Conservation (phyloP, 2,329 filamentous ascomycete genomes). For the Fusarium tricinctum region DNA sequence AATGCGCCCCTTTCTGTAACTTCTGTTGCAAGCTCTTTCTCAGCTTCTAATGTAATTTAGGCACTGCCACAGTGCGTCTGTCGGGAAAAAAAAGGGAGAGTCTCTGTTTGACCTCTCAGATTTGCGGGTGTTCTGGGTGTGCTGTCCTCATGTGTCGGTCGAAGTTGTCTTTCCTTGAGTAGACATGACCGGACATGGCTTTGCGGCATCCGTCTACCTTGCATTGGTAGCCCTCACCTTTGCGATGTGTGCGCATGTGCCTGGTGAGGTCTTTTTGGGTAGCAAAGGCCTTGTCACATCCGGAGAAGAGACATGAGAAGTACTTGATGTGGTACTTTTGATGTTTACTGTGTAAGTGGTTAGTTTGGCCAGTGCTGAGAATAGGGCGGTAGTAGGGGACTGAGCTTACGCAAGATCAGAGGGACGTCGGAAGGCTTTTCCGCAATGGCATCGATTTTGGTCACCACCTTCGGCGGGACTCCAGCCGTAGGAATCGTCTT, state of each 20-base stretch:
- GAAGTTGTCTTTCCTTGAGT: conserved; percentile 50
- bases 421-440: conserved; percentile 47
- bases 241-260: conserved; percentile 47
- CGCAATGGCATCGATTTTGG: conserved; percentile 43
- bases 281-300: conserved; percentile 48
- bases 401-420: conserved; percentile 48
- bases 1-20: conserved; percentile 11
- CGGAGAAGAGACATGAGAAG: conserved; percentile 47
- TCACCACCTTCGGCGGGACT: conserved; percentile 31
- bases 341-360: conserved; percentile 41
- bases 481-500: conserved; percentile 42
- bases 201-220: conserved; percentile 48
- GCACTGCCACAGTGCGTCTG: conserved; percentile 28
- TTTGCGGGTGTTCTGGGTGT: conserved; percentile 45
- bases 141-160: conserved; percentile 50
- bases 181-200: conserved; percentile 48
- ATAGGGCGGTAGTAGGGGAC: not conserved
- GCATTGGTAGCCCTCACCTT: conserved; percentile 48
- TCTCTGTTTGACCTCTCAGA: conserved; percentile 43
- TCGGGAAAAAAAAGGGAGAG: conserved; percentile 34
- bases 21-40: conserved; percentile 17
- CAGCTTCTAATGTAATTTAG: conserved; percentile 20
- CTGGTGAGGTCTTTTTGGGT: conserved; percentile 49
- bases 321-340: conserved; percentile 51
- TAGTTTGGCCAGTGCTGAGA: conserved; percentile 5